Evolutionary conservation across 2,329 filamentous ascomycete genomes (phyloP).

Genomic region (Raffaelea deltoideospora): DNA sequence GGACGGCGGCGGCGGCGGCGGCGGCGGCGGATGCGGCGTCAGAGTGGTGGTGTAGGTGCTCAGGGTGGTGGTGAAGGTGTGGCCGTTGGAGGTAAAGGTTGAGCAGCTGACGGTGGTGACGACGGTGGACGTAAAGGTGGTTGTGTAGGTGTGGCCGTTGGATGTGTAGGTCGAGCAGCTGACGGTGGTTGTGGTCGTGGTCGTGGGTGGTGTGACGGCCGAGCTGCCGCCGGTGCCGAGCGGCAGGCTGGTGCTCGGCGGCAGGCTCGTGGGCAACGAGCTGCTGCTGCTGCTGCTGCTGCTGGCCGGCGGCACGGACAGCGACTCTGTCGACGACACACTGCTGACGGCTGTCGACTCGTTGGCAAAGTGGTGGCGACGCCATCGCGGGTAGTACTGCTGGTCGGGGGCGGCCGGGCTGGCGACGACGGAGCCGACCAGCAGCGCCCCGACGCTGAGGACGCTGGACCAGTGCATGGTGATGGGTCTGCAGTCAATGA

Average conservation of each 20-base stretch:
- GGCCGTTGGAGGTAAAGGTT: neutral
- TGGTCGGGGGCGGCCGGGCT: neutral
- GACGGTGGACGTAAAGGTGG: neutral
- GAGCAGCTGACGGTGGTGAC: neutral
- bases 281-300: no score
- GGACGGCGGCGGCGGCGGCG: no score
- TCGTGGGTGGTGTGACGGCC: neutral
- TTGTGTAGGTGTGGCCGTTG: neutral
- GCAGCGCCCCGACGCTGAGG: constrained; percentile 5
- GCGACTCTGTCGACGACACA: no score
- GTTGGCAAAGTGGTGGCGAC: neutral
- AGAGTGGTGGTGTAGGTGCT: neutral
- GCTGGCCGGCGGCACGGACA: no score
- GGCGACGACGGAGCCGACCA: constrained; percentile 2
- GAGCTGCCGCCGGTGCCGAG: neutral
- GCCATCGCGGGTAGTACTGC: neutral
- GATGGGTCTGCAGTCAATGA: no score
- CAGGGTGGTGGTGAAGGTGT: neutral
- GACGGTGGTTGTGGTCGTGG: neutral
- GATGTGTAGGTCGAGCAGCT: neutral
- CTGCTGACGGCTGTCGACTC: neutral
- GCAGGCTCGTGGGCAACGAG: no score
- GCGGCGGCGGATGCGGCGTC: neutral
- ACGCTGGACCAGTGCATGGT: constrained; percentile 7
- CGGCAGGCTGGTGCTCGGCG: neutral